Evolutionary conservation across 768 basidiomycete species (phyloP).

Genomic region (Trametes cingulata): DNA sequence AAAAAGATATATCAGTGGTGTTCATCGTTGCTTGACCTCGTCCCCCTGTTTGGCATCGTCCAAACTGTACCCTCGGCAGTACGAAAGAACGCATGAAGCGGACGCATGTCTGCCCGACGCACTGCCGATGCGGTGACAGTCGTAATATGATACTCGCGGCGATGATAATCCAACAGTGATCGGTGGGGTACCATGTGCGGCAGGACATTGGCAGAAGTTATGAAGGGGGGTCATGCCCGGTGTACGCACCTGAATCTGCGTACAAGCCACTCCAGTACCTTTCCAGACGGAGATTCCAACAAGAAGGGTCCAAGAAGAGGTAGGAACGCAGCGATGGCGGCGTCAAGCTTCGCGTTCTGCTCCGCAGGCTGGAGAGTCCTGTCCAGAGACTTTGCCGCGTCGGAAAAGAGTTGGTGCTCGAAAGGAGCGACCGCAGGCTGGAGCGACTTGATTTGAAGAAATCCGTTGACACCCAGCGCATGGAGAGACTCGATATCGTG

Average conservation of each 20-base stretch:
- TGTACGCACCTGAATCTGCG: slow-evolving; percentile 78
- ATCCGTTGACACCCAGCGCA: slow-evolving; percentile 77
- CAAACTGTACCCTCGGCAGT: too few species aligned
- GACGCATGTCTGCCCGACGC: too few species aligned
- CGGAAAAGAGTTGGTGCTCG: slow-evolving; percentile 78
- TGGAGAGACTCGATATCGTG: slow-evolving; percentile 89
- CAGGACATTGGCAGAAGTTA: too few species aligned
- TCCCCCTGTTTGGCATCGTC: too few species aligned
- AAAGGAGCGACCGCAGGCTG: slow-evolving; percentile 58
- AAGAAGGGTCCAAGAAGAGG: slow-evolving; percentile 77
- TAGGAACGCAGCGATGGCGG: slow-evolving; percentile 60
- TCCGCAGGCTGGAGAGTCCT: slow-evolving; percentile 72
- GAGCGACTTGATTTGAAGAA: slow-evolving; percentile 67
- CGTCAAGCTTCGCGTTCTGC: slow-evolving; percentile 64
- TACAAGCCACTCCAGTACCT: slow-evolving; percentile 93
- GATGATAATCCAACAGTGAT: too few species aligned
- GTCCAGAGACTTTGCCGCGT: slow-evolving; percentile 72
- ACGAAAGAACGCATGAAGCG: too few species aligned
- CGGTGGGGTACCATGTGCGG: too few species aligned
- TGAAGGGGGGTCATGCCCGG: too few species aligned
- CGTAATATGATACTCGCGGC: too few species aligned
- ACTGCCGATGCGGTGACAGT: too few species aligned
- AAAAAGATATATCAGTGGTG: not conserved
- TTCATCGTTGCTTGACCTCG: too few species aligned
- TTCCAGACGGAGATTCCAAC: slow-evolving; percentile 77